Evolutionary conservation across 75 land plant genomes (phyloP), one percentile per base, ranked within the genome.

Genomic region (Isoetes taiwanensis): DNA sequence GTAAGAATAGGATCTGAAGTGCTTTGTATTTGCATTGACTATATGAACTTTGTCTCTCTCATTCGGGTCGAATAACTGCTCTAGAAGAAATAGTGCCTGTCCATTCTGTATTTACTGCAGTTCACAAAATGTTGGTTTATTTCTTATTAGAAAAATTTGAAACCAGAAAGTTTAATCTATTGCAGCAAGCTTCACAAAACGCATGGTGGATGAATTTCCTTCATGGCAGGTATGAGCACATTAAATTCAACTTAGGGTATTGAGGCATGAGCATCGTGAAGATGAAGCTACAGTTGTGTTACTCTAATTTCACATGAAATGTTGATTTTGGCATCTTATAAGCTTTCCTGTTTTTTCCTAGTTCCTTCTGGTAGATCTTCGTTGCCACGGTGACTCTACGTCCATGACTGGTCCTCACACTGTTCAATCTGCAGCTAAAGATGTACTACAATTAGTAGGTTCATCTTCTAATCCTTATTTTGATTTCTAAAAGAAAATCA

Each of bases 321-420:
- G n/a, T n/a, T n/a, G n/a, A n/a, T n/a, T n/a, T n/a, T n/a, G n/a
- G n/a, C n/a, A n/a, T n/a, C n/a, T n/a, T n/a, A n/a, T n/a, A n/a
- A n/a, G n/a, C n/a, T n/a, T n/a, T n/a, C n/a, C n/a, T n/a, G n/a
- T n/a, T n/a, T n/a, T n/a, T n/a, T n/a, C n/a, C n/a, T n/a, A 93
- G 98, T 93, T 93, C 67, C 83, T 93, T 40, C 71, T 88, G 3
- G 90, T 93, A 8, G 98, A 93, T 63, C 59, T 93, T 52, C 83
- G 98, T 17, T 87, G 98, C 54, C 98, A 93, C 76, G 98, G 98
- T 24, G 98, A 93, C 23, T 93, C 98, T 32, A 71, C 98, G 52
- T 61, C 71, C 43, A 65, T 84, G 0, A 65, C 61, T 33, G 75
- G 76, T n/a, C 83, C 98, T 12, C 85, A 93, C 55, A 84, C 96